Evolutionary conservation across 2,329 filamentous ascomycete species (phyloP).

Genomic region (Fusarium ramigenum): DNA sequence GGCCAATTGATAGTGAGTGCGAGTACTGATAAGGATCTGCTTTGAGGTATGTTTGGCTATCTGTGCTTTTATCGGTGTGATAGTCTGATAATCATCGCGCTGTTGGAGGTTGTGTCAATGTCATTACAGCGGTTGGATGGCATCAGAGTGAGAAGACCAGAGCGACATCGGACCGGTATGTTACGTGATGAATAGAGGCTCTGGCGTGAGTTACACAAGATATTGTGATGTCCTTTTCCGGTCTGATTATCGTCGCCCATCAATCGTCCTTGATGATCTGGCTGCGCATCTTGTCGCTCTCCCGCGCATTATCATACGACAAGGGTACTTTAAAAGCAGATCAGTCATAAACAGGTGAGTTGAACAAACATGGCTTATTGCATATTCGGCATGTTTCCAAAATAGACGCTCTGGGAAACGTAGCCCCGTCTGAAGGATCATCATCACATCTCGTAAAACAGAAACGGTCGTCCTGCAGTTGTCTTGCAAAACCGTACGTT

Average conservation of each 20-base stretch:
- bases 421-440: neutral
- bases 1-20: slow-evolving; percentile 20
- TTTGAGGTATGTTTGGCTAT: slow-evolving; percentile 17
- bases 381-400: slow-evolving; percentile 14
- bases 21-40: slow-evolving; percentile 32
- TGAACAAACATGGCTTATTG: slow-evolving; percentile 1
- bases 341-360: neutral
- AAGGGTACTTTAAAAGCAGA: neutral
- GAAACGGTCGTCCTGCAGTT: slow-evolving; percentile 12
- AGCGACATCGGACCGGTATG: slow-evolving; percentile 12
- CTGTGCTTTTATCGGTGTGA: slow-evolving; percentile 2
- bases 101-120: slow-evolving; percentile 27
- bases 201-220: slow-evolving; percentile 24
- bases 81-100: neutral
- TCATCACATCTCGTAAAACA: slow-evolving; percentile 4
- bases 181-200: slow-evolving; percentile 13
- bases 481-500: neutral
- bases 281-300: slow-evolving; percentile 8
- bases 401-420: slow-evolving; percentile 2
- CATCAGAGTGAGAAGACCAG: neutral
- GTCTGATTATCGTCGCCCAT: neutral
- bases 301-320: slow-evolving; percentile 26
- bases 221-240: neutral
- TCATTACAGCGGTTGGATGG: neutral
- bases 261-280: slow-evolving; percentile 1